phyloP scores from a whole-genome alignment of 2,329 filamentous ascomycete species.

The Pestalotiopsis sp. region DNA sequence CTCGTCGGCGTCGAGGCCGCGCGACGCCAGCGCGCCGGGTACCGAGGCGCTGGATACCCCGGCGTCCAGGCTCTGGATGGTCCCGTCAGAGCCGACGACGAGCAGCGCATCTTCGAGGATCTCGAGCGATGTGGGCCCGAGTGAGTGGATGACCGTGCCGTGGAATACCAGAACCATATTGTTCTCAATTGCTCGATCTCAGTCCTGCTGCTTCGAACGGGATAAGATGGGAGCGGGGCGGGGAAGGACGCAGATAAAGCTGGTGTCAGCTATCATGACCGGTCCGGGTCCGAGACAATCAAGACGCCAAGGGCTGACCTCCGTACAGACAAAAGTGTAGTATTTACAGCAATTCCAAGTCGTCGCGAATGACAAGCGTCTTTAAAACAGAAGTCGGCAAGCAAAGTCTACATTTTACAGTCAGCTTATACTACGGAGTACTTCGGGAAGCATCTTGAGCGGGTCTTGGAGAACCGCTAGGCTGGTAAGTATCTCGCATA shows the following conservation, averaged over 20 bases:
- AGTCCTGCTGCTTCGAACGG: background rate
- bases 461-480: too few relatives aligned
- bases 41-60: slow-evolving; percentile 20
- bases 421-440: too few relatives aligned
- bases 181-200: background rate
- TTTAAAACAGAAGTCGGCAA: too few relatives aligned
- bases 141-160: slow-evolving; percentile 46
- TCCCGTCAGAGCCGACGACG: slow-evolving; percentile 28
- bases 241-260: background rate
- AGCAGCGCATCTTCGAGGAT: slow-evolving; percentile 43
- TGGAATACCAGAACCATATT: slow-evolving; percentile 34
- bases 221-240: background rate
- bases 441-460: too few relatives aligned
- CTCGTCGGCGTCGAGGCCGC: slow-evolving; percentile 15
- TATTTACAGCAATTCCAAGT: too few relatives aligned
- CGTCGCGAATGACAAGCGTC: too few relatives aligned
- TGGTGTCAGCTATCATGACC: background rate
- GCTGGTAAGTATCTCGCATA: too few relatives aligned
- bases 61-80: slow-evolving; percentile 28
- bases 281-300: too few relatives aligned
- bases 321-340: too few relatives aligned
- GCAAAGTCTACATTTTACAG: too few relatives aligned
- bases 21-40: slow-evolving; percentile 16
- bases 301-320: too few relatives aligned
- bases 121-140: slow-evolving; percentile 32